phyloP scores from a whole-genome alignment of 176 grass and related monocot genomes.

The Ampelocalamus luodianensis region DNA sequence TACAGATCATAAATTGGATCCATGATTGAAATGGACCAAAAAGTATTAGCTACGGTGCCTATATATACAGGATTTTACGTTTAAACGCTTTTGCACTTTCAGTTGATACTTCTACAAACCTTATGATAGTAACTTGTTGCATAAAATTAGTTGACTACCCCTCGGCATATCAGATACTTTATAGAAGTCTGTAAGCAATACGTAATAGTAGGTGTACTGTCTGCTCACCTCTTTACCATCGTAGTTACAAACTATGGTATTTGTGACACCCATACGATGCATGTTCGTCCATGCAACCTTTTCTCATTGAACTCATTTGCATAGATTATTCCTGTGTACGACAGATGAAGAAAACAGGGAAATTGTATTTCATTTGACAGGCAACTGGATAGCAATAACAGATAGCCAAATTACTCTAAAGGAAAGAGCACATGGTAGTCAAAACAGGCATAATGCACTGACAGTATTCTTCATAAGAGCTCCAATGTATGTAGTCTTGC shows the following conservation, averaged over 20 bases:
- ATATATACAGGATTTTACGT: neutral
- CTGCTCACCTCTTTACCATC: slow-evolving; percentile 88
- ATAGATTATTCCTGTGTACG: slow-evolving; percentile 81
- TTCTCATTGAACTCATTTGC: slow-evolving; percentile 95
- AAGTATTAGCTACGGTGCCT: neutral
- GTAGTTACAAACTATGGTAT: slow-evolving; percentile 93
- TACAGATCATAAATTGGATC: neutral
- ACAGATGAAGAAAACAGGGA: slow-evolving; percentile 27
- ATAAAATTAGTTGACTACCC: neutral
- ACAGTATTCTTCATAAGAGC: slow-evolving; percentile 98
- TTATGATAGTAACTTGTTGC: neutral
- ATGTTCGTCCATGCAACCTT: slow-evolving; percentile 85
- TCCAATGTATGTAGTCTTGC: slow-evolving; percentile 96
- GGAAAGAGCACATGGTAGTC: slow-evolving; percentile 2
- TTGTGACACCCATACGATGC: slow-evolving; percentile 94
- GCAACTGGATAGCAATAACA: neutral
- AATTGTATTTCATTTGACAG: neutral
- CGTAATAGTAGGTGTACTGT: neutral
- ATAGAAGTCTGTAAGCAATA: neutral
- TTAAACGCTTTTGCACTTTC: neutral
- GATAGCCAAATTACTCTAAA: neutral
- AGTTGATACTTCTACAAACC: neutral
- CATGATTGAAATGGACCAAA: slow-evolving; percentile 13
- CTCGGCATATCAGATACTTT: neutral
- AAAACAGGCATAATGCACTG: slow-evolving; percentile 37